Conservation (phyloP, 2,329 filamentous ascomycete species). For the Verticillium longisporum region DNA sequence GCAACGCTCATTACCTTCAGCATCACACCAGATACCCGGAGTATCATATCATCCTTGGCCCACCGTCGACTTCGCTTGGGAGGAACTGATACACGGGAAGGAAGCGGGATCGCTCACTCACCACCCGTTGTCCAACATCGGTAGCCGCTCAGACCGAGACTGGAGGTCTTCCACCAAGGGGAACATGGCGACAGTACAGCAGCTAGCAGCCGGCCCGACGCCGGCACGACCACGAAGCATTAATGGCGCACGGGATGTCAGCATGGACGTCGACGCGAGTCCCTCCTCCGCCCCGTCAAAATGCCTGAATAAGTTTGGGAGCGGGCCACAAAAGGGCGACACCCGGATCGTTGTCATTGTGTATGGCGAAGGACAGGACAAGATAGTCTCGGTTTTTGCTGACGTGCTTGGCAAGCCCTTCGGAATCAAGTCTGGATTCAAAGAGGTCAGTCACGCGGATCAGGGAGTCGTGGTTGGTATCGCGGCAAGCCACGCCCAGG, state of each 20-base stretch:
- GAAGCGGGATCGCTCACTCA: not conserved
- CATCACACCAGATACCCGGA: not conserved
- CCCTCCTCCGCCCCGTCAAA: constrained; percentile 24
- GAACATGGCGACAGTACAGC: constrained; percentile 31
- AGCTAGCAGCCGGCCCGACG: constrained; percentile 25
- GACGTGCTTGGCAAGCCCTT: constrained; percentile 73
- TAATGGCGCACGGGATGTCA: constrained; percentile 16
- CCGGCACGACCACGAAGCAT: constrained; percentile 18
- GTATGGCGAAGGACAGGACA: constrained; percentile 64
- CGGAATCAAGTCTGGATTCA: constrained; percentile 49
- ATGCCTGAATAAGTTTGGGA: constrained; percentile 34
- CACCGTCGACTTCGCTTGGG: not conserved
- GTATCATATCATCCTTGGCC: not conserved
- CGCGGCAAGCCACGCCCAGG: constrained; percentile 46
- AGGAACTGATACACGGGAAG: not conserved
- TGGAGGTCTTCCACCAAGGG: not conserved
- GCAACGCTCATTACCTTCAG: not conserved
- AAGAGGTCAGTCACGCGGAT: constrained; percentile 45
- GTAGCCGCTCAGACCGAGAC: not conserved
- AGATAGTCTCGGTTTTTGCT: constrained; percentile 67
- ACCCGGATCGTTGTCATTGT: constrained; percentile 58
- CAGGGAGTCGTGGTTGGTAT: constrained; percentile 64
- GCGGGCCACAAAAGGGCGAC: constrained; percentile 44
- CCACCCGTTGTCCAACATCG: not conserved
- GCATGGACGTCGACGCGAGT: constrained; percentile 27